phyloP scores from a whole-genome alignment of 2,329 filamentous ascomycete genomes.

The Fusarium sp. region DNA sequence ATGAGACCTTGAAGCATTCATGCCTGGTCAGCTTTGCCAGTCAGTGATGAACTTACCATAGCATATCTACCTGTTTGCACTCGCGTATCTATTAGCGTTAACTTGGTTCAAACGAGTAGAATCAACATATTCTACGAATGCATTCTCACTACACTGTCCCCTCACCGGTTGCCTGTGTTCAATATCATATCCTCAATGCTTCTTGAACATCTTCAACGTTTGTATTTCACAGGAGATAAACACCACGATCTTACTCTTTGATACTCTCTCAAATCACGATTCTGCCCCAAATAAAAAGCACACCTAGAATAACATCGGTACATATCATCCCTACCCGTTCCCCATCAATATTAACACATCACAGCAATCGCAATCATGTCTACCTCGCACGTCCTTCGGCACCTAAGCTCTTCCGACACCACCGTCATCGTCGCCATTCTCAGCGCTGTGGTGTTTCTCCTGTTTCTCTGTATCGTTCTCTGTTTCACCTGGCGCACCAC shows the following conservation, averaged over 20 bases:
- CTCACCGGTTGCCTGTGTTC: too few species aligned
- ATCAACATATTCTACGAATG: neutral
- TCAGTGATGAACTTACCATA: neutral
- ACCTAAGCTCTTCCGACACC: conserved; percentile 1
- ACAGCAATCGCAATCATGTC: conserved; percentile 4
- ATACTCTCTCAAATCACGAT: neutral
- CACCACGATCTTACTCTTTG: neutral
- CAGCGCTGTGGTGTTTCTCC: neutral
- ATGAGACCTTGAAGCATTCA: neutral
- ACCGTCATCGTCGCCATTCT: conserved; percentile 4
- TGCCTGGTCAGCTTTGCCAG: conserved; percentile 4
- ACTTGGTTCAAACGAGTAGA: neutral
- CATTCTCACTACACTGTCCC: too few species aligned
- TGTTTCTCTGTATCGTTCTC: neutral
- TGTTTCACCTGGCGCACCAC: conserved; percentile 7
- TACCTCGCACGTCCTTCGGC: neutral
- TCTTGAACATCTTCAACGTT: neutral
- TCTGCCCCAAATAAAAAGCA: too few species aligned
- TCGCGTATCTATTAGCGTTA: neutral
- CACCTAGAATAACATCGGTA: conserved; percentile 4
- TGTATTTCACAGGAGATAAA: neutral
- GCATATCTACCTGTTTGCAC: neutral
- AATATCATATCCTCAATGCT: neutral
- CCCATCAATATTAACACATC: conserved; percentile 8
- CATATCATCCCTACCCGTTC: neutral